These are phyloP conservation scores for Porcisia deanei DNA, from an alignment of 208 protist genomes.

Conservation along the genomic window DNA sequence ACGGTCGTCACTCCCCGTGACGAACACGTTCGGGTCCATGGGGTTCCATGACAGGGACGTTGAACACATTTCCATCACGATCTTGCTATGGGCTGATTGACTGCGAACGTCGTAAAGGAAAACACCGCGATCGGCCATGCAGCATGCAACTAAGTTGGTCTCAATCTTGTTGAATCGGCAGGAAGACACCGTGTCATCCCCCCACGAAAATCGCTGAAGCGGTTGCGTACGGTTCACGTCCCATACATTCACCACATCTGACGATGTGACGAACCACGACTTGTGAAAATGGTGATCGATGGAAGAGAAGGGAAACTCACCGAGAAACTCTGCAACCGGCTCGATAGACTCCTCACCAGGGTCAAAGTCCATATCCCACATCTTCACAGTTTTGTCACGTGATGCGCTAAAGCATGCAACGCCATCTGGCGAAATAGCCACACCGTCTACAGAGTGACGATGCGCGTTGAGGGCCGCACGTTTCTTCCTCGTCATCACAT, in stretches of 20 bases:
- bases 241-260: slow-evolving; percentile 92
- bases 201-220: slow-evolving; percentile 95
- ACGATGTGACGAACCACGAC: slow-evolving; percentile 92
- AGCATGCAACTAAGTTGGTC: slow-evolving; percentile 88
- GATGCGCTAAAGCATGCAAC: slow-evolving; percentile 92
- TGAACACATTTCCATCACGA: slow-evolving; percentile 93
- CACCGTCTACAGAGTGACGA: slow-evolving; percentile 93
- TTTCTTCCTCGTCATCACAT: slow-evolving; percentile 78
- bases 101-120: slow-evolving; percentile 95
- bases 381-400: slow-evolving; percentile 96
- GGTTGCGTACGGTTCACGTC: slow-evolving; percentile 94
- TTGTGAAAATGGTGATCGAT: slow-evolving; percentile 94
- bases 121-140: slow-evolving; percentile 93
- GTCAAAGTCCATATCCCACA: slow-evolving; percentile 94
- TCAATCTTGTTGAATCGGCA: slow-evolving; percentile 96
- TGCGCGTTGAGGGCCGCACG: slow-evolving; percentile 89
- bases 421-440: slow-evolving; percentile 90
- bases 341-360: slow-evolving; percentile 38
- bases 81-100: slow-evolving; percentile 90
- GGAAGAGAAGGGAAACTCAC: slow-evolving; percentile 91
- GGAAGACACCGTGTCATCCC: slow-evolving; percentile 88
- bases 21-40: slow-evolving; percentile 98
- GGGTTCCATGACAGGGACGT: slow-evolving; percentile 97
- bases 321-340: slow-evolving; percentile 89
- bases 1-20: slow-evolving; percentile 96